Conservation (phyloP, 495 filamentous ascomycete genomes). For the Penicillium lividum region DNA sequence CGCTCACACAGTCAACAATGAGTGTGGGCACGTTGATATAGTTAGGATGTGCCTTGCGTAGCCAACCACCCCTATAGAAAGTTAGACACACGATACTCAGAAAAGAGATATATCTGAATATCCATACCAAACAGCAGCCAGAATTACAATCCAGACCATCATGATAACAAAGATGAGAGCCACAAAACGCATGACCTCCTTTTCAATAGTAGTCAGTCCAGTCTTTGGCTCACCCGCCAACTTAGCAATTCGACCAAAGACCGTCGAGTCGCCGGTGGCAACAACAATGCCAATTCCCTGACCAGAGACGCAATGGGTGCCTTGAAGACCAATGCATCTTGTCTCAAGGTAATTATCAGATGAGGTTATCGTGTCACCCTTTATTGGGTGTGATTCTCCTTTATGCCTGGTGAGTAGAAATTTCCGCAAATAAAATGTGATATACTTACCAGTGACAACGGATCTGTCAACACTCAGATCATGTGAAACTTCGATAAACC, state of each 20-base stretch:
- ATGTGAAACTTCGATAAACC: constrained; percentile 60
- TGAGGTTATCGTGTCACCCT: constrained; percentile 55
- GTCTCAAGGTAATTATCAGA: constrained; percentile 73
- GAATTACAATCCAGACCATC: constrained; percentile 53
- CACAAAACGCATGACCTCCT: constrained; percentile 66
- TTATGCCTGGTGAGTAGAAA: too few species aligned
- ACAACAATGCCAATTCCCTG: constrained; percentile 60
- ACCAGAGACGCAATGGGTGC: constrained; percentile 65
- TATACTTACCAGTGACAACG: constrained; percentile 50
- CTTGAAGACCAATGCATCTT: constrained; percentile 66
- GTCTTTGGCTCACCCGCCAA: constrained; percentile 59
- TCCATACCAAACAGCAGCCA: constrained; percentile 59
- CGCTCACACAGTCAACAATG: constrained; percentile 63
- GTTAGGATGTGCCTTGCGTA: constrained; percentile 54
- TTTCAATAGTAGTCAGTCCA: constrained; percentile 60
- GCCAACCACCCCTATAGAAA: constrained; percentile 54
- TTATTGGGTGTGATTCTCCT: constrained; percentile 60
- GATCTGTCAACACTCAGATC: constrained; percentile 69
- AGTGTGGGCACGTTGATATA: constrained; percentile 67
- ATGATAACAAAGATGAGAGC: constrained; percentile 57
- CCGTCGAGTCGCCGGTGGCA: constrained; percentile 56
- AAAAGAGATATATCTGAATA: not conserved
- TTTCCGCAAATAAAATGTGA: too few species aligned
- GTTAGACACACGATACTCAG: too few species aligned
- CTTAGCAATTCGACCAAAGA: constrained; percentile 66